Conservation (phyloP, 192 early-diverging fungal species). For the Oehlia diaphana region DNA sequence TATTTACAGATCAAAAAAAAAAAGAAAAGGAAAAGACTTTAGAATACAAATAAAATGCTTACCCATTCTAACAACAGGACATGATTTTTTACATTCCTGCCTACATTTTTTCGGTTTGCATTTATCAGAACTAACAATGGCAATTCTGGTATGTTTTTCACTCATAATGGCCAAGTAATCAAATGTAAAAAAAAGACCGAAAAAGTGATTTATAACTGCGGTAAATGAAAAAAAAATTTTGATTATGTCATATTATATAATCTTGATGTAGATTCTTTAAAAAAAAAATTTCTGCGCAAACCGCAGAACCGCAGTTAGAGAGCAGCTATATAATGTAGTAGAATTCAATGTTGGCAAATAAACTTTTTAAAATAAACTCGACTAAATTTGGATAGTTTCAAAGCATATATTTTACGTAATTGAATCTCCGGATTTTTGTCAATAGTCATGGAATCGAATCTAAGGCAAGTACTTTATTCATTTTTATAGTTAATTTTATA, state of each 20-base stretch:
- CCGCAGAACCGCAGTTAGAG: neutral
- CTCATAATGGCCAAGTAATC: conserved; percentile 57
- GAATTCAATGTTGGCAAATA: too few species aligned
- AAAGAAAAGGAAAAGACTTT: neutral
- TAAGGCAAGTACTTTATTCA: too few species aligned
- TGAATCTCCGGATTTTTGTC: too few species aligned
- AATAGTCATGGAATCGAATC: too few species aligned
- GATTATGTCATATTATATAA: too few species aligned
- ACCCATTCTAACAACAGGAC: conserved; percentile 97
- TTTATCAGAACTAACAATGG: conserved; percentile 92
- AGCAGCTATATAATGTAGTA: neutral
- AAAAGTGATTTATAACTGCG: too few species aligned
- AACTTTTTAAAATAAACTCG: too few species aligned
- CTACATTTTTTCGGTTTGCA: conserved; percentile 99
- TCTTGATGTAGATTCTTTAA: neutral
- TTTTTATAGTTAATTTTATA: too few species aligned
- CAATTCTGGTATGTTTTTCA: conserved; percentile 89
- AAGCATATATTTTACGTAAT: neutral
- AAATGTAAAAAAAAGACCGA: too few species aligned
- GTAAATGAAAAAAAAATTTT: too few species aligned
- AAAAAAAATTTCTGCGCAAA: neutral
- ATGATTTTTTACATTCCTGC: conserved; percentile 96
- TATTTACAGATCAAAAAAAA: neutral
- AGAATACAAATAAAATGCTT: conserved; percentile 35
- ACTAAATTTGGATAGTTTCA: neutral